These are phyloP conservation scores for Bruguiera hainesii DNA, from an alignment of 441 rosid genomes.

Conservation along the genomic window DNA sequence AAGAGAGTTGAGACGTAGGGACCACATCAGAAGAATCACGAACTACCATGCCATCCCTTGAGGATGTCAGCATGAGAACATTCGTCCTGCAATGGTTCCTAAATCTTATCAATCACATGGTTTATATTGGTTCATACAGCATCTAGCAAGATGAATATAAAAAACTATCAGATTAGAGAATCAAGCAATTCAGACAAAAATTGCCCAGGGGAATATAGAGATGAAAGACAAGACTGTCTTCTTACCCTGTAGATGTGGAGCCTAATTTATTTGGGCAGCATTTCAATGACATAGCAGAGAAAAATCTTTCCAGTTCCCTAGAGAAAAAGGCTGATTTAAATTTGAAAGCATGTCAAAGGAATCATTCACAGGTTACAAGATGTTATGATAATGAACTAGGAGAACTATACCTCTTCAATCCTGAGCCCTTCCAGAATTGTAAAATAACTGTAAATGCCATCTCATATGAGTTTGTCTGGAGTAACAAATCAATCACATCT, in stretches of 20 bases:
- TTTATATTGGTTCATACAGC: background rate
- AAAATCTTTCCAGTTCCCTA: conserved; percentile 90
- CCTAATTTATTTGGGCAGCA: conserved; percentile 68
- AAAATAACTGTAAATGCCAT: conserved; percentile 81
- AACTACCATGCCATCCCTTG: conserved; percentile 50
- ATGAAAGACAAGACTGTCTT: conserved; percentile 2
- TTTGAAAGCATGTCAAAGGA: conserved; percentile 12
- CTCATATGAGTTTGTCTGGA: conserved; percentile 69
- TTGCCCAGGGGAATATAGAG: background rate
- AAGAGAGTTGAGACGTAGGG: conserved; percentile 36
- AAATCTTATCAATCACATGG: conserved; percentile 19
- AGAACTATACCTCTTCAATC: conserved; percentile 55
- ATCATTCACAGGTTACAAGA: conserved; percentile 6
- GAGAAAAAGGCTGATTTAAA: conserved; percentile 18
- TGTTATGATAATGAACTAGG: conserved; percentile 13
- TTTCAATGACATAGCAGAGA: conserved; percentile 70
- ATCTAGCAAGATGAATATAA: background rate
- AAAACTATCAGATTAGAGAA: background rate
- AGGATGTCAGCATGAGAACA: conserved; percentile 59
- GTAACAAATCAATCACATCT: conserved; percentile 77
- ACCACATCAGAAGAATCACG: conserved; percentile 52
- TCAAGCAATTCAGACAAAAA: background rate
- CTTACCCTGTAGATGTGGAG: conserved; percentile 47
- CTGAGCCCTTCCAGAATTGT: conserved; percentile 84
- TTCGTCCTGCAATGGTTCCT: conserved; percentile 46